These are phyloP conservation scores for Penicillium canariense DNA, from an alignment of 495 filamentous ascomycete species.

Conservation along the genomic window DNA sequence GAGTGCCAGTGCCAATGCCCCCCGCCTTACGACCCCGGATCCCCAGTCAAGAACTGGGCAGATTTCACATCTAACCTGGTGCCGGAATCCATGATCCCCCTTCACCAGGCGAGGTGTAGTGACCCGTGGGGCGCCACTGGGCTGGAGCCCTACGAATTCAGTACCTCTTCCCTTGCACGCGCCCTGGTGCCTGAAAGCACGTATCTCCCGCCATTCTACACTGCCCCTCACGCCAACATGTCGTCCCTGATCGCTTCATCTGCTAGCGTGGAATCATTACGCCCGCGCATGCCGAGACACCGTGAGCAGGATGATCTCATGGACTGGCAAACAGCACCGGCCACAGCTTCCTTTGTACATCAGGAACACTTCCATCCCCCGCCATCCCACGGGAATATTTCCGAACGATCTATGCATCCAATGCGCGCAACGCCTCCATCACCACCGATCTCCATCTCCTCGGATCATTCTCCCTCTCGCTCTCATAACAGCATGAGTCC, in stretches of 20 bases:
- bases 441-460: constrained; percentile 22
- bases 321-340: neutral
- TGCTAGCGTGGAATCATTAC: neutral
- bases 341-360: neutral
- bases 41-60: constrained; percentile 22
- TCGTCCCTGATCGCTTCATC: neutral
- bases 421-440: constrained; percentile 19
- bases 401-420: neutral
- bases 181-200: constrained; percentile 5
- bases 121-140: constrained; percentile 5
- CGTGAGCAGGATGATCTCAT: neutral
- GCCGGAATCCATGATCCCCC: constrained; percentile 19
- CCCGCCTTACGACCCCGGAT: constrained; percentile 19
- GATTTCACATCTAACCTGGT: constrained; percentile 24
- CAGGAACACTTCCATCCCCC: neutral
- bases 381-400: neutral
- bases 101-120: constrained; percentile 17
- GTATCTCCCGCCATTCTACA: constrained; percentile 4
- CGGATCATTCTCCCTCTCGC: constrained; percentile 18
- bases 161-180: constrained; percentile 13
- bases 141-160: constrained; percentile 9
- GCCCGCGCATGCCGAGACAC: neutral
- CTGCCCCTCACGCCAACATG: neutral
- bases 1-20: constrained; percentile 3
- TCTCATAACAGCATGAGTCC: constrained; percentile 11